A percentile compares a stretch with the other conserved stretches of the same genome.
phyloP scores from a whole-genome alignment of 2,329 filamentous ascomycete species.

The Colletotrichum neosansevieriae region DNA sequence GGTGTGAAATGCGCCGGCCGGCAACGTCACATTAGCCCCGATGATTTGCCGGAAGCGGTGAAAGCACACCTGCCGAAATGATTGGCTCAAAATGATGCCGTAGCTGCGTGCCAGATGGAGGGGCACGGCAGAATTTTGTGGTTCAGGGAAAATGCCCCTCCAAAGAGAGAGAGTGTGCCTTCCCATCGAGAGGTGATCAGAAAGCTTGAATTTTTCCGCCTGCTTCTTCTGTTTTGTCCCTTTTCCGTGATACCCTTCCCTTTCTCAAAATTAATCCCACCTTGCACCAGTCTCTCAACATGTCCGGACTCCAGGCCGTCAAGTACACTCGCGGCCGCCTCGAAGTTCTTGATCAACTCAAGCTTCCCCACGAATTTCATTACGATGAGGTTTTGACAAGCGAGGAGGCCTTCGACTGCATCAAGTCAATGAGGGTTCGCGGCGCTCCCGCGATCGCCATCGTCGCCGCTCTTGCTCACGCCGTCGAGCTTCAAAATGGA shows the following conservation, averaged over 20 bases:
- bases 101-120: constrained; percentile 31
- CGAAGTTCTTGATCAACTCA: constrained; percentile 86
- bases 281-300: constrained; percentile 42
- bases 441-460: constrained; percentile 96
- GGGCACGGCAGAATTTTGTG: constrained; percentile 44
- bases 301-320: constrained; percentile 80
- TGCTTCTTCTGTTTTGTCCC: constrained; percentile 39
- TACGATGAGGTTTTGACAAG: constrained; percentile 79
- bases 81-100: constrained; percentile 30
- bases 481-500: constrained; percentile 80
- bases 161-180: neutral
- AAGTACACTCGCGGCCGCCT: constrained; percentile 79
- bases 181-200: neutral
- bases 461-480: constrained; percentile 90
- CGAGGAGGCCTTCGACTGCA: constrained; percentile 84
- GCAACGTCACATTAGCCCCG: constrained; percentile 12
- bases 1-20: constrained; percentile 20
- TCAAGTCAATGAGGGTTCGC: constrained; percentile 82
- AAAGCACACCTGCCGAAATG: neutral
- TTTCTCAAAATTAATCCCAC: neutral
- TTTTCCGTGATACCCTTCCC: constrained; percentile 16
- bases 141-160: neutral
- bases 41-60: constrained; percentile 33
- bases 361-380: constrained; percentile 82
- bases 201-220: neutral